Evolutionary conservation across 352 stramenopile genomes (phyloP), one percentile per base, ranked within the genome.

Genomic region (Pythium dissimile): DNA sequence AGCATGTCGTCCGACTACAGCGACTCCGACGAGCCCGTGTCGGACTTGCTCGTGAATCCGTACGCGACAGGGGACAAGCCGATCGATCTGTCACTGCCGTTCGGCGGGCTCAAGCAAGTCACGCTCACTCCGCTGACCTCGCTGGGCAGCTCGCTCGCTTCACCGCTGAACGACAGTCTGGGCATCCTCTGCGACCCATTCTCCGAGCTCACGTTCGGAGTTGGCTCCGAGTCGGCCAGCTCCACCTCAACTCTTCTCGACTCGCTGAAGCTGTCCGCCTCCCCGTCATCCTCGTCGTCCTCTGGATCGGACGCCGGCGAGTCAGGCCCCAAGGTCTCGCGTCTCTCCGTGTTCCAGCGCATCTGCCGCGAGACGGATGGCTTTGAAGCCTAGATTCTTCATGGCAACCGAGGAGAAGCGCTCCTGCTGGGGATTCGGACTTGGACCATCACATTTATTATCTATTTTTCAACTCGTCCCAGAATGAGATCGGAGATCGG

Each of bases 261-360:
- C 10, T 55, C 53, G 13, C 47, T 86, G 6, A 78, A 80, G 50
- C 38, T 49, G 5, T 41, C 37, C 15, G 24, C 37, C 0, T 46
- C 20, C 8, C 26, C 50, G 3, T 32, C 50, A 6, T 58, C 72
- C 5, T 65, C 78, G 18, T 67, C 70, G 3, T 58, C 37, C 15
- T 48, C 65, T 7, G 59, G 47, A 37, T 77, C 72, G 34, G 64
- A 66, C 5, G 64, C 71, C 41, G 43, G 62, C 27, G 75, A 71
- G 0, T 55, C 70, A 26, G 56, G 57, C 2, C 68, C 73, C 45
- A 86, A 80, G 55, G 82, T 86, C 54, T 92, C 82, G 18, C 80
- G 82, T 13, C 70, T 92, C 50, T 88, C 76, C 23, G 83, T 92
- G 53, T 92, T 92, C 66, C 80, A 89, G 68, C 77, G 80, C 56